These are phyloP conservation scores for Rhododendron griersonianum DNA, from an alignment of 148 eudicot species.

Conservation along the genomic window DNA sequence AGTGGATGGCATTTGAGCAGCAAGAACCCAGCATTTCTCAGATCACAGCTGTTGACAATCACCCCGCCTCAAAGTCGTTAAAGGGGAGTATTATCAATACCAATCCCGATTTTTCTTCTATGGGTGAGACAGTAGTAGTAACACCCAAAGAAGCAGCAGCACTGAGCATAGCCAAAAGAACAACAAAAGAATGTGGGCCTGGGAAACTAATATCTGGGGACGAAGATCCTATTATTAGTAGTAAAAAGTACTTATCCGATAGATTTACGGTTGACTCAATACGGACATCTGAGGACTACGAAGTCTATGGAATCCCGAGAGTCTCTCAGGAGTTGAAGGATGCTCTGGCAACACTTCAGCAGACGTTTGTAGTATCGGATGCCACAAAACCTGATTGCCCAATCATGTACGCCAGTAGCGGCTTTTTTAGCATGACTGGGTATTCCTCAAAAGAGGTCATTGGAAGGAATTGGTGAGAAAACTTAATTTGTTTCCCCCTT, in stretches of 20 bases:
- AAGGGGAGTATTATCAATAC: neutral
- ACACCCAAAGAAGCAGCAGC: neutral
- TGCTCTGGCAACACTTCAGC: conserved; percentile 75
- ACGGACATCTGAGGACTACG: conserved; percentile 56
- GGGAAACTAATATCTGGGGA: conserved; percentile 18
- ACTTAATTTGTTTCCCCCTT: neutral
- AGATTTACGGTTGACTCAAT: conserved; percentile 16
- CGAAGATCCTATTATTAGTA: conserved; percentile 29
- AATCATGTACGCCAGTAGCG: conserved; percentile 88
- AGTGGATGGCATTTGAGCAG: conserved; percentile 49
- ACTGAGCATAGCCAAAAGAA: conserved; percentile 44
- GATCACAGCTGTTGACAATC: neutral
- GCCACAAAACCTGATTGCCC: conserved; percentile 94
- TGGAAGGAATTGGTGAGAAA: conserved; percentile 82
- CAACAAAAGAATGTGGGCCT: conserved; percentile 33
- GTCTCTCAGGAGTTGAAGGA: conserved; percentile 90
- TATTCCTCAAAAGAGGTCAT: conserved; percentile 78
- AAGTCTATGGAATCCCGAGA: conserved; percentile 32
- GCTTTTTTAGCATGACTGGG: conserved; percentile 91
- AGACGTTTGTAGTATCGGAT: conserved; percentile 95
- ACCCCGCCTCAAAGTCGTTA: neutral
- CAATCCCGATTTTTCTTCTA: neutral
- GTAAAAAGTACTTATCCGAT: conserved; percentile 27
- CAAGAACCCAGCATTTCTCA: conserved; percentile 3
- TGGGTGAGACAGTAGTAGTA: neutral